A percentile compares a stretch with the other conserved stretches of the same genome.
phyloP scores from a whole-genome alignment of 768 basidiomycete species.

The Macrolepiota dolichaula region DNA sequence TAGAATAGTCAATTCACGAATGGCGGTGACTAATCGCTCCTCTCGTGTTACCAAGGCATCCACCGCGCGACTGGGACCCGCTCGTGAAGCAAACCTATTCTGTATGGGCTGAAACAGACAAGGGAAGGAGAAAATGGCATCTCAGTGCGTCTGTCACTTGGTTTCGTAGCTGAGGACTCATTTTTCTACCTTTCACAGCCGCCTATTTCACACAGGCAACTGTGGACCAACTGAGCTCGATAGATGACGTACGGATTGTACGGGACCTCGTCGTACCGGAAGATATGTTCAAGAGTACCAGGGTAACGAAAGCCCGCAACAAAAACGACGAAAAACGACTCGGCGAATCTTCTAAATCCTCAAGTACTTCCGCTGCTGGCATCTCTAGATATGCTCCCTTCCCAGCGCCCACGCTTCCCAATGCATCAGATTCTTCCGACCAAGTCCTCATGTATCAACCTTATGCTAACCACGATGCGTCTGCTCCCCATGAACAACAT shows the following conservation, averaged over 20 bases:
- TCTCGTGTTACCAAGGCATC: constrained; percentile 17
- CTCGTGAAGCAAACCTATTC: constrained; percentile 86
- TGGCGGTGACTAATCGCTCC: neutral
- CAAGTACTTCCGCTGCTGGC: constrained; percentile 20
- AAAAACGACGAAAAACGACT: constrained; percentile 38
- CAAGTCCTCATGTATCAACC: constrained; percentile 41
- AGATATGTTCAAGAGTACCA: constrained; percentile 67
- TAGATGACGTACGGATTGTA: constrained; percentile 63
- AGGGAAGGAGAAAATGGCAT: constrained; percentile 77
- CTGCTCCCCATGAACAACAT: constrained; percentile 16
- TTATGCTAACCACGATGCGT: constrained; percentile 25
- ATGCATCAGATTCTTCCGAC: constrained; percentile 21
- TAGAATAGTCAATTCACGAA: neutral
- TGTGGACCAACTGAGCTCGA: constrained; percentile 65
- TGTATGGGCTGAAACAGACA: constrained; percentile 65
- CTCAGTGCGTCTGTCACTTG: constrained; percentile 49
- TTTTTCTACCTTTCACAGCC: constrained; percentile 37
- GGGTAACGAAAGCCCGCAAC: constrained; percentile 46
- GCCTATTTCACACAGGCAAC: constrained; percentile 81
- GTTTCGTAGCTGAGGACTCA: constrained; percentile 1
- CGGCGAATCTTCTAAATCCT: constrained; percentile 24
- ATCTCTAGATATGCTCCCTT: constrained; percentile 38
- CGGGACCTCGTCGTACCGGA: constrained; percentile 63
- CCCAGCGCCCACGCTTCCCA: constrained; percentile 29
- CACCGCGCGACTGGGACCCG: constrained; percentile 61